Conservation (phyloP, 2,329 filamentous ascomycete genomes). For the Colletotrichum sp. region DNA sequence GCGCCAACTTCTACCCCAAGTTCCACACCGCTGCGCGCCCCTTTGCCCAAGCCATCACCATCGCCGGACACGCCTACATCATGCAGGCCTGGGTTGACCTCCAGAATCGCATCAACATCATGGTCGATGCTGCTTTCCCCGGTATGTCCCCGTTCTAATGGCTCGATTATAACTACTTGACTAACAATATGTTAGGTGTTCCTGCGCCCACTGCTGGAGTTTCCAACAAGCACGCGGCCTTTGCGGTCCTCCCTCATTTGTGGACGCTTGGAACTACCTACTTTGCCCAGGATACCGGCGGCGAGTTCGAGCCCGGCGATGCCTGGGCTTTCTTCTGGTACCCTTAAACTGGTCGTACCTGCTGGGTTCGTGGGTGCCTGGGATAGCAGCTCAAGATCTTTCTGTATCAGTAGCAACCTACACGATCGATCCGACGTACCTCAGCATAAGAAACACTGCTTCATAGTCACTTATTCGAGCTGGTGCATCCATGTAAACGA, state of each 20-base stretch:
- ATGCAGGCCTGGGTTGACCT: not conserved
- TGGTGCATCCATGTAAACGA: not conserved
- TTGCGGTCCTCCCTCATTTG: not conserved
- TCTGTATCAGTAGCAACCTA: not conserved
- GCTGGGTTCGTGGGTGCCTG: not conserved
- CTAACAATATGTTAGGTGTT: not conserved
- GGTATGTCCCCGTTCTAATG: not conserved
- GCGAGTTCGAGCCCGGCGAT: not conserved
- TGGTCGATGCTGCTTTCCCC: not conserved
- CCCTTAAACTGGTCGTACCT: not conserved
- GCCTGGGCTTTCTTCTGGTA: not conserved
- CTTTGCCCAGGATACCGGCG: not conserved
- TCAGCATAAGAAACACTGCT: not conserved
- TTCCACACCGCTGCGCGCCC: not conserved
- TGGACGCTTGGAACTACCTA: not conserved
- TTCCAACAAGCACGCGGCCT: not conserved
- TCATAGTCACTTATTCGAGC: rapidly evolving
- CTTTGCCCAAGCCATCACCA: not conserved
- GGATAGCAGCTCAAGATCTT: not conserved
- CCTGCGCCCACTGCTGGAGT: not conserved
- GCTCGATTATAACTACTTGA: not conserved
- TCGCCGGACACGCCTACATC: not conserved
- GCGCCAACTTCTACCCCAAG: not conserved
- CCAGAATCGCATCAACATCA: not conserved
- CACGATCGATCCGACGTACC: not conserved